These are phyloP conservation scores for Septoria petroselini DNA, from an alignment of 2,329 filamentous ascomycete species.

Conservation along the genomic window DNA sequence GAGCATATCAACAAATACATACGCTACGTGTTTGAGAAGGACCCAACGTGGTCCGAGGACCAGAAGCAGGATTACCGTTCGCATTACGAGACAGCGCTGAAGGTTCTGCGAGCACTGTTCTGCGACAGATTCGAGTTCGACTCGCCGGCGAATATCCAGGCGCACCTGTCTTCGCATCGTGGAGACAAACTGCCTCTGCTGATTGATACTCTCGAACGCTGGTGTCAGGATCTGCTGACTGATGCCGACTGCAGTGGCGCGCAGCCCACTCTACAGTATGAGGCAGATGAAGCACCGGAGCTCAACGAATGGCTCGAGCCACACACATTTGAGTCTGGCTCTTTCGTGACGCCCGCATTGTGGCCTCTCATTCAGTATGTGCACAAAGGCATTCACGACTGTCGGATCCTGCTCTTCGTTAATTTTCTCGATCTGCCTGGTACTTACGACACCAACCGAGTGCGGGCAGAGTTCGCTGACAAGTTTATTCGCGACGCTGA, in stretches of 20 bases:
- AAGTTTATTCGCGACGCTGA: slow-evolving; percentile 27
- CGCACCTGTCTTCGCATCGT: not conserved
- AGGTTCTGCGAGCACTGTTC: slow-evolving; percentile 19
- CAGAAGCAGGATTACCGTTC: not conserved
- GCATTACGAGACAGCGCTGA: slow-evolving; percentile 9
- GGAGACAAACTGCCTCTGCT: not conserved
- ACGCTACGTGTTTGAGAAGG: slow-evolving; percentile 3
- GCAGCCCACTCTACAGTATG: slow-evolving; percentile 14
- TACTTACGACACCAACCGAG: slow-evolving; percentile 27
- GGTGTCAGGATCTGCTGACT: slow-evolving; percentile 5
- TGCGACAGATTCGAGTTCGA: slow-evolving; percentile 16
- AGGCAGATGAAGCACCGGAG: slow-evolving; percentile 15
- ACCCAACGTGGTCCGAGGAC: slow-evolving; percentile 7
- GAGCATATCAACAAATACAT: slow-evolving; percentile 9
- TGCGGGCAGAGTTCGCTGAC: slow-evolving; percentile 21
- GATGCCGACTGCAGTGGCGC: not conserved
- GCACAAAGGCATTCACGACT: slow-evolving; percentile 22
- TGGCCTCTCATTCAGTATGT: slow-evolving; percentile 32
- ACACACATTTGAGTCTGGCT: slow-evolving; percentile 14
- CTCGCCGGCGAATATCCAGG: slow-evolving; percentile 8
- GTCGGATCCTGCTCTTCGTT: slow-evolving; percentile 23
- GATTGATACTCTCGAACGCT: not conserved
- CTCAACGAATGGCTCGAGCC: slow-evolving; percentile 22
- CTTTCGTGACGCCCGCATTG: slow-evolving; percentile 13
- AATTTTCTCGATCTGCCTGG: slow-evolving; percentile 32